Conservation (phyloP, 257 asterid genomes). For the Verbascum thapsus region DNA sequence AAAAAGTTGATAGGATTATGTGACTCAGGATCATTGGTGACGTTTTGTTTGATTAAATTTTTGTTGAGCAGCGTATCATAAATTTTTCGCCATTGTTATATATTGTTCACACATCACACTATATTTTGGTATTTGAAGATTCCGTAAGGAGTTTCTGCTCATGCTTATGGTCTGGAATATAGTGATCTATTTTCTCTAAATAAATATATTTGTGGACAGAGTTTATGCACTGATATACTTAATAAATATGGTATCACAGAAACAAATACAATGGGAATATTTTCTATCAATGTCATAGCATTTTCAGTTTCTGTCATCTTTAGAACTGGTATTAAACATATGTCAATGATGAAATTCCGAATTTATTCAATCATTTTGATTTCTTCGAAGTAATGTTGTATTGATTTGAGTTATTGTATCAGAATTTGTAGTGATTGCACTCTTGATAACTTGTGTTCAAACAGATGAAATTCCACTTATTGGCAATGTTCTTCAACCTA, state of each 20-base stretch:
- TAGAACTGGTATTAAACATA: not conserved
- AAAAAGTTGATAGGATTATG: not conserved
- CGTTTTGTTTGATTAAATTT: conserved; percentile 6
- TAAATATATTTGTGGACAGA: not conserved
- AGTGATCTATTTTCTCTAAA: conserved; percentile 3
- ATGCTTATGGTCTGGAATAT: conserved; percentile 5
- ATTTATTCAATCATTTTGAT: not conserved
- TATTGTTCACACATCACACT: not conserved
- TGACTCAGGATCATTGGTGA: not conserved
- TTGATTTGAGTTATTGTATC: conserved; percentile 1
- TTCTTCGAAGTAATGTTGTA: conserved; percentile 2
- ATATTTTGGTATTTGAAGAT: not conserved
- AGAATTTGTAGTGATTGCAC: not conserved
- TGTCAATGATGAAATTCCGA: not conserved
- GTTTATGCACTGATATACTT: conserved; percentile 3
- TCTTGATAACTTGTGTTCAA: conserved; percentile 10
- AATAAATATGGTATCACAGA: not conserved
- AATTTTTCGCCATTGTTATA: not conserved
- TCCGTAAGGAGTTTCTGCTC: not conserved
- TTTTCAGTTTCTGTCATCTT: not conserved
- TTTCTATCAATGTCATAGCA: not conserved
- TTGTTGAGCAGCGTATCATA: conserved; percentile 15
- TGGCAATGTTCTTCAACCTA: conserved; percentile 8
- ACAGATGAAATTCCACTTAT: conserved; percentile 4
- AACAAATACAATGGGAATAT: not conserved